phyloP scores from a whole-genome alignment of 148 eudicot genomes.

The Limonium bicolor region DNA sequence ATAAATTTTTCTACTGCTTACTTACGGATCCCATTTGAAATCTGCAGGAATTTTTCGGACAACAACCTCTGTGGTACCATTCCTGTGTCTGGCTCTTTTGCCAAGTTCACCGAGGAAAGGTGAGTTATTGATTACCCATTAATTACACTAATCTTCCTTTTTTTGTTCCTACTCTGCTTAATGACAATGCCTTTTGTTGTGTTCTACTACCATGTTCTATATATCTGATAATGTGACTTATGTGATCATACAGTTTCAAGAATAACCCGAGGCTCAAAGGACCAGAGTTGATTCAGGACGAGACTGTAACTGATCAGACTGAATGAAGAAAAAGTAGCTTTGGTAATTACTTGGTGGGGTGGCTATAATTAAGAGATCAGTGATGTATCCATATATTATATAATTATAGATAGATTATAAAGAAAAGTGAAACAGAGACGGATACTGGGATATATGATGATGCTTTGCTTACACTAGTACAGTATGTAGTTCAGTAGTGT shows the following conservation, averaged over 20 bases:
- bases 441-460: too few species aligned
- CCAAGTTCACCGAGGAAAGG: constrained; percentile 72
- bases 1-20: background rate
- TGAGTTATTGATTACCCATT: constrained; percentile 3
- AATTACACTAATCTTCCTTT: background rate
- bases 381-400: too few species aligned
- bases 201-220: background rate
- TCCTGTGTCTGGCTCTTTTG: constrained; percentile 55
- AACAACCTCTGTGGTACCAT: constrained; percentile 68
- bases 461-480: too few species aligned
- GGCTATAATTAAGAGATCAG: too few species aligned
- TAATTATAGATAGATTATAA: too few species aligned
- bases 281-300: constrained; percentile 54
- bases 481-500: too few species aligned
- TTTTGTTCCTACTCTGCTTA: background rate
- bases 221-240: background rate
- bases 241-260: constrained; percentile 29
- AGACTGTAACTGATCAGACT: constrained; percentile 44
- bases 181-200: background rate
- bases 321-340: too few species aligned
- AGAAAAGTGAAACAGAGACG: too few species aligned
- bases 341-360: too few species aligned
- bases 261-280: constrained; percentile 65
- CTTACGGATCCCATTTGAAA: background rate
- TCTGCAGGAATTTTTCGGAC: constrained; percentile 55